phyloP scores from a whole-genome alignment of 2,329 filamentous ascomycete genomes.

The Phialocephala subalpina region DNA sequence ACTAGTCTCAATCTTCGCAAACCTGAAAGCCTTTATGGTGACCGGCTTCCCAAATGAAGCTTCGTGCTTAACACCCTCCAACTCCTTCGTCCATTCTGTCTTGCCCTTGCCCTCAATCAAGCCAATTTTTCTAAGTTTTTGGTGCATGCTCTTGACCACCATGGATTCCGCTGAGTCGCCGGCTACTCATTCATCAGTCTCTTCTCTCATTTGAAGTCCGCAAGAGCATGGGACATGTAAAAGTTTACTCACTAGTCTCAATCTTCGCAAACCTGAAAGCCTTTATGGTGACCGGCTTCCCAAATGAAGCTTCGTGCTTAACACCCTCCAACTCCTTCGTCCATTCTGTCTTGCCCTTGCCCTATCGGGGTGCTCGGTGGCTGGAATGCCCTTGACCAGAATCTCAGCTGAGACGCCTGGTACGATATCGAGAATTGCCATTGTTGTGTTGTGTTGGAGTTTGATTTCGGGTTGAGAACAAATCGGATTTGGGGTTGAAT shows the following conservation, averaged over 20 bases:
- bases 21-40: constrained; percentile 23
- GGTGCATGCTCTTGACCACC: not conserved
- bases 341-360: constrained; percentile 18
- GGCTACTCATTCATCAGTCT: constrained; percentile 4
- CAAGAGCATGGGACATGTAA: not conserved
- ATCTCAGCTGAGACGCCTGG: constrained; percentile 27
- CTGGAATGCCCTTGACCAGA: constrained; percentile 15
- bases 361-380: constrained; percentile 17
- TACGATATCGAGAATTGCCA: constrained; percentile 25
- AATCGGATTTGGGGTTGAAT: not conserved
- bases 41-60: not conserved
- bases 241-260: constrained; percentile 24
- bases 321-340: constrained; percentile 23
- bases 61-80: constrained; percentile 20
- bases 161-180: not conserved
- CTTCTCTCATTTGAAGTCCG: not conserved
- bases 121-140: constrained; percentile 15
- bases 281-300: not conserved
- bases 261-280: constrained; percentile 30
- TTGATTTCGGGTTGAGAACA: no score
- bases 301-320: constrained; percentile 13
- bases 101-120: constrained; percentile 23
- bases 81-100: constrained; percentile 20
- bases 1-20: constrained; percentile 29
- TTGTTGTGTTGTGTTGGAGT: constrained; percentile 2